Conservation (phyloP, 2,329 filamentous ascomycete species). For the Monilinia fructigena region DNA sequence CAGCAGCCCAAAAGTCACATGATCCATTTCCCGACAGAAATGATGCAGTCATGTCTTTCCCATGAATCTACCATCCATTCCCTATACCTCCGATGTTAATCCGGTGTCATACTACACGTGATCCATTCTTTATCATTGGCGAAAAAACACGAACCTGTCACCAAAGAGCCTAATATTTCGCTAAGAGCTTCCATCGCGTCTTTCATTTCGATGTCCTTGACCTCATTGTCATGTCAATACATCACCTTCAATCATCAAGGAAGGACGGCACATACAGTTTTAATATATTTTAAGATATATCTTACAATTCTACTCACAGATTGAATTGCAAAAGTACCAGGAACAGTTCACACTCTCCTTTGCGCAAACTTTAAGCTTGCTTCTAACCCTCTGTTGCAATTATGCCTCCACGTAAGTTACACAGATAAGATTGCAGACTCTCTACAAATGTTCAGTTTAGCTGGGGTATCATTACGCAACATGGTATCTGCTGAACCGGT, state of each 20-base stretch:
- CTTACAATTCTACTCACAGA: not conserved
- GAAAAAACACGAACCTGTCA: slow-evolving; percentile 8
- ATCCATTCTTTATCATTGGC: not conserved
- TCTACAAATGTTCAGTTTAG: not conserved
- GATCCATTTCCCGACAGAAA: no score
- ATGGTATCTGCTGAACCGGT: slow-evolving; percentile 12
- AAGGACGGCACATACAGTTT: not conserved
- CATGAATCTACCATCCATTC: not conserved
- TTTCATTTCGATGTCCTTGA: not conserved
- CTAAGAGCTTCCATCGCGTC: not conserved
- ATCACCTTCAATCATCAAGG: not conserved
- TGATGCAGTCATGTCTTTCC: no score
- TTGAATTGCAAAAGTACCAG: not conserved
- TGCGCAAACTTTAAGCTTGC: not conserved
- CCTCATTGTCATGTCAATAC: not conserved
- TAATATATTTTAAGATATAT: not conserved
- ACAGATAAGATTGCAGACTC: not conserved
- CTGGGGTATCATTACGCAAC: not conserved
- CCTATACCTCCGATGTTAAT: not conserved
- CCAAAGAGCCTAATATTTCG: not conserved
- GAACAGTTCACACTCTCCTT: not conserved
- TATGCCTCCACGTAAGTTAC: slow-evolving; percentile 40
- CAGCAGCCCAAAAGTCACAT: no score
- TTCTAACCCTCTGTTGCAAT: slow-evolving; percentile 9
- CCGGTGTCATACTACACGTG: not conserved